These are phyloP conservation scores for Russula lepida DNA, from an alignment of 768 basidiomycete species.

Conservation along the genomic window DNA sequence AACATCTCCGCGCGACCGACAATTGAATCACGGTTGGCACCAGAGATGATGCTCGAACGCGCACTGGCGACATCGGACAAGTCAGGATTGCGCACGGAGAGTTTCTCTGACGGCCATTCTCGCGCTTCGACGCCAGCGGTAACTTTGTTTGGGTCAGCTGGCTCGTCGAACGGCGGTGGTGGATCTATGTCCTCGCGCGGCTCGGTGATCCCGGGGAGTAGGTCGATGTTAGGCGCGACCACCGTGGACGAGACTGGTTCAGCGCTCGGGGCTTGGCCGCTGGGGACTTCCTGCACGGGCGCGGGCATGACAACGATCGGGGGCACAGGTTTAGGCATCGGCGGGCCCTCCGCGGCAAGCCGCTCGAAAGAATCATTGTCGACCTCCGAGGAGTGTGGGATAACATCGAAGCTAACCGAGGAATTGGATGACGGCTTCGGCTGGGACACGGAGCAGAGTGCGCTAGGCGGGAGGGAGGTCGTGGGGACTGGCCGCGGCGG, in stretches of 20 bases:
- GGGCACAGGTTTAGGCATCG: slow-evolving; percentile 8
- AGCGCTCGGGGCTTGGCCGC: neutral
- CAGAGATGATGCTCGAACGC: slow-evolving; percentile 26
- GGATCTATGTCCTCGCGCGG: slow-evolving; percentile 11
- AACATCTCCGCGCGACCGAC: slow-evolving; percentile 26
- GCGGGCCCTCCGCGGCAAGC: neutral
- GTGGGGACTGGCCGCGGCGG: slow-evolving; percentile 15
- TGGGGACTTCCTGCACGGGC: neutral
- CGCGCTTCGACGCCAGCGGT: slow-evolving; percentile 1
- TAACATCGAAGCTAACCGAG: slow-evolving; percentile 19
- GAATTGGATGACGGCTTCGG: slow-evolving; percentile 18
- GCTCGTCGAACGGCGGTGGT: slow-evolving; percentile 15
- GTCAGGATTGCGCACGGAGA: slow-evolving; percentile 11
- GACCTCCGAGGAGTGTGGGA: slow-evolving; percentile 10
- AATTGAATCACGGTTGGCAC: slow-evolving; percentile 23
- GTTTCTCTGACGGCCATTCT: slow-evolving; percentile 11
- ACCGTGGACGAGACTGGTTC: slow-evolving; percentile 8
- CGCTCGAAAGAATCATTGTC: slow-evolving; percentile 10
- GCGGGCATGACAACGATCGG: slow-evolving; percentile 12
- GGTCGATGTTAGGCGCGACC: slow-evolving; percentile 8
- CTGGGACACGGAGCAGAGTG: slow-evolving; percentile 7
- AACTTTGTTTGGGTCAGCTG: neutral
- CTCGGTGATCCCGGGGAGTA: slow-evolving; percentile 19
- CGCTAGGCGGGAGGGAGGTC: slow-evolving; percentile 14
- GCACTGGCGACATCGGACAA: slow-evolving; percentile 10